Evolutionary conservation across 257 asterid genomes (phyloP).

Genomic region (Solanum verrucosum): DNA sequence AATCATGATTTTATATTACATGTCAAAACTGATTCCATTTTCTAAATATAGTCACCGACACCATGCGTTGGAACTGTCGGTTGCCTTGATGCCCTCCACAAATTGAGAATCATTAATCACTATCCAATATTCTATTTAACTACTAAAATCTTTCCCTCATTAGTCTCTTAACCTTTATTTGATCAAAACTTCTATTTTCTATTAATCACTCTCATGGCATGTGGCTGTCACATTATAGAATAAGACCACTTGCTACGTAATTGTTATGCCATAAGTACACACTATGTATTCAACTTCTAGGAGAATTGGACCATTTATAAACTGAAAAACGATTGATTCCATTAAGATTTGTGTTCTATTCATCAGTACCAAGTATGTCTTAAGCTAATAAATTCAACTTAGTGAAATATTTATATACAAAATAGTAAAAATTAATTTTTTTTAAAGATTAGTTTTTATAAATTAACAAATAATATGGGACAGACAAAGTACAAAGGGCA

Average conservation of each 20-base stretch:
- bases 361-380: neutral
- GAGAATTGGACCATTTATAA: neutral
- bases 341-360: neutral
- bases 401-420: neutral
- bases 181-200: neutral
- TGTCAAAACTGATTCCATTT: neutral
- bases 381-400: neutral
- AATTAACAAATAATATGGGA: neutral
- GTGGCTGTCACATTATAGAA: neutral
- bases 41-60: neutral
- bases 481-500: neutral
- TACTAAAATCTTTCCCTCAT: neutral
- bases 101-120: neutral
- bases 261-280: neutral
- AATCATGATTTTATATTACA: neutral
- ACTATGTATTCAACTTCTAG: neutral
- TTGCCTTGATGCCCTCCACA: neutral
- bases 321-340: neutral
- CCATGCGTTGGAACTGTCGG: neutral
- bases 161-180: neutral
- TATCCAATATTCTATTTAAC: neutral
- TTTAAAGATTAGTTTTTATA: neutral
- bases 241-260: neutral
- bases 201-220: neutral
- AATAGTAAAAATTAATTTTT: neutral